These are phyloP conservation scores for Cercospora brassicicola DNA, from an alignment of 2,329 filamentous ascomycete species.

Conservation along the genomic window DNA sequence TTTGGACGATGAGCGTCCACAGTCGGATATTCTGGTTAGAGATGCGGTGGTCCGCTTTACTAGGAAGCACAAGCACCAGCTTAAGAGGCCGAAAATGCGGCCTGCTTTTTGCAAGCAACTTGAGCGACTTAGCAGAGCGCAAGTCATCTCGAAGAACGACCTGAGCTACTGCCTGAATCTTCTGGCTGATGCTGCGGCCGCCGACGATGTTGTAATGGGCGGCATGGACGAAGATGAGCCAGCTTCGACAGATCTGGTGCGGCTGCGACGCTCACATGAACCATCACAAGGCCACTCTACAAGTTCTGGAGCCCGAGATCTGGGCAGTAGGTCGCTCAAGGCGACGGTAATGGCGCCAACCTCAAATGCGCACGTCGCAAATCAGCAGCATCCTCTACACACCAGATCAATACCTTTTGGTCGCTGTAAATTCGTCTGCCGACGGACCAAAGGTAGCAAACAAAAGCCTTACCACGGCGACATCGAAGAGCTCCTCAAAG, in stretches of 20 bases:
- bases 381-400: not conserved
- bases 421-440: constrained; percentile 16
- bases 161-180: constrained; percentile 21
- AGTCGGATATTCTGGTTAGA: constrained; percentile 38
- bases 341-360: not conserved
- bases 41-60: constrained; percentile 46
- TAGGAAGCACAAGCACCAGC: constrained; percentile 27
- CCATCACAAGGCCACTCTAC: not conserved
- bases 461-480: constrained; percentile 2
- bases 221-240: not conserved
- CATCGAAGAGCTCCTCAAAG: constrained; percentile 14
- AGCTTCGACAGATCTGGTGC: not conserved
- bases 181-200: not conserved
- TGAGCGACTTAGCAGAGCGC: constrained; percentile 30
- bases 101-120: constrained; percentile 39
- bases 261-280: not conserved
- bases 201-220: not conserved
- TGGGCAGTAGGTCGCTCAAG: not conserved
- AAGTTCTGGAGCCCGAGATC: no score
- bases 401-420: constrained; percentile 14
- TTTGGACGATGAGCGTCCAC: constrained; percentile 41
- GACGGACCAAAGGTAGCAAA: constrained; percentile 6
- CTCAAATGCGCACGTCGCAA: not conserved
- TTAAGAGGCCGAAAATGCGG: constrained; percentile 31
- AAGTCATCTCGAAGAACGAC: constrained; percentile 17